Conservation (phyloP, 169 alveolate genomes). For the Condylostoma magnum region DNA sequence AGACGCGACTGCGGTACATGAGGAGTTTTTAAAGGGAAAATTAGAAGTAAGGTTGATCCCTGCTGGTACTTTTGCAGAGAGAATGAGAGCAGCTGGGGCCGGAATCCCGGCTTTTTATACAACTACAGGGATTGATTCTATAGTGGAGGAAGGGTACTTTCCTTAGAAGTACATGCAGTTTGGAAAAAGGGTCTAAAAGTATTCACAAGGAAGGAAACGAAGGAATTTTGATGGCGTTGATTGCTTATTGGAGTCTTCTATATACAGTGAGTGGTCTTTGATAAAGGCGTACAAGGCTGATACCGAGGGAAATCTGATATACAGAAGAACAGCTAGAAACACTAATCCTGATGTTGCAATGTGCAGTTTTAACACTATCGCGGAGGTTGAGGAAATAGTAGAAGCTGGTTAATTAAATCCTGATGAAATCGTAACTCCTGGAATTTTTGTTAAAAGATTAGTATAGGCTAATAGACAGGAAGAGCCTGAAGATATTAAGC, state of each 20-base stretch:
- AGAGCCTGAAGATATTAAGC: conserved; percentile 64
- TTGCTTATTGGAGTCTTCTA: conserved; percentile 56
- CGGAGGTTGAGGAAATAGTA: conserved; percentile 75
- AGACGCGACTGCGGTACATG: conserved; percentile 46
- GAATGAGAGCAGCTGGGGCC: conserved; percentile 74
- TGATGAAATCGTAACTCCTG: conserved; percentile 59
- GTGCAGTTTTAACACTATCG: conserved; percentile 55
- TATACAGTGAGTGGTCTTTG: conserved; percentile 54
- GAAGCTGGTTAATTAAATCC: conserved; percentile 65
- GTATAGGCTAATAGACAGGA: conserved; percentile 44
- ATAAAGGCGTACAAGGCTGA: conserved; percentile 70
- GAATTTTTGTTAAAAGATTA: conserved; percentile 58
- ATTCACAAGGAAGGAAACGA: conserved; percentile 52
- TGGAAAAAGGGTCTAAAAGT: conserved; percentile 35
- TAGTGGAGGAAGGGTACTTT: conserved; percentile 56
- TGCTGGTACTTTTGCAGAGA: conserved; percentile 74
- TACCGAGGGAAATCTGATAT: conserved; percentile 57
- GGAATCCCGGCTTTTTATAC: conserved; percentile 81
- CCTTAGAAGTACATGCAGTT: conserved; percentile 39
- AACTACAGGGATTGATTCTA: conserved; percentile 67
- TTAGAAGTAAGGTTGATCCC: conserved; percentile 72
- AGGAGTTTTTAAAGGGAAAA: conserved; percentile 60
- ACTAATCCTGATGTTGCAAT: conserved; percentile 60
- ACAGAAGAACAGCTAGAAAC: conserved; percentile 60
- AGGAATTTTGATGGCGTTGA: conserved; percentile 50